A percentile compares a stretch with the other conserved stretches of the same genome.
Evolutionary conservation across 371 early-diverging fungal genomes (phyloP).

Genomic region (Lichtheimia corymbifera): DNA sequence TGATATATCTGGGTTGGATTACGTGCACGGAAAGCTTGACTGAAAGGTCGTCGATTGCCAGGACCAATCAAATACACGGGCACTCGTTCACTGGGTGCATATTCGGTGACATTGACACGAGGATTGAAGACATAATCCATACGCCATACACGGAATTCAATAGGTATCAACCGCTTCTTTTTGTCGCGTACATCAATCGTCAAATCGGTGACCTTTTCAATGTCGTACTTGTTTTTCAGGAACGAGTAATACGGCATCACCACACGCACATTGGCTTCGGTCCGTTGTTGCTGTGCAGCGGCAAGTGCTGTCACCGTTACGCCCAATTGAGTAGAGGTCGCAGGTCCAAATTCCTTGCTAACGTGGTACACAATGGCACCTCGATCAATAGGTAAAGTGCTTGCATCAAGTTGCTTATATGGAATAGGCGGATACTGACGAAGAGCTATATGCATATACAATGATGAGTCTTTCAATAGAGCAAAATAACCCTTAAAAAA

Average conservation of each 20-base stretch:
- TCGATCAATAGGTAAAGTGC: conserved; percentile 15
- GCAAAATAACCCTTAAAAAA: neutral
- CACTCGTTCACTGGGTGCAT: conserved; percentile 25
- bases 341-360: conserved; percentile 67
- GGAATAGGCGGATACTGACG: conserved; percentile 41
- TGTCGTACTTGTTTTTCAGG: conserved; percentile 40
- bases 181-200: conserved; percentile 47
- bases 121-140: conserved; percentile 23
- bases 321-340: conserved; percentile 64
- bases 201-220: conserved; percentile 35
- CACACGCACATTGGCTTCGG: conserved; percentile 48
- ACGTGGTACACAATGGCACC: conserved; percentile 60
- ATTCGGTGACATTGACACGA: conserved; percentile 13
- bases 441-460: conserved; percentile 18
- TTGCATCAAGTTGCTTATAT: conserved; percentile 51
- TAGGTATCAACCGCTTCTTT: conserved; percentile 23
- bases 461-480: neutral
- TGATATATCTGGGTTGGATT: conserved; percentile 52
- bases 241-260: conserved; percentile 64
- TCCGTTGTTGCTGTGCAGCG: conserved; percentile 53
- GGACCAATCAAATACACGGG: conserved; percentile 67
- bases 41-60: conserved; percentile 56
- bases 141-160: conserved; percentile 50
- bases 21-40: conserved; percentile 53
- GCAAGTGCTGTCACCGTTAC: conserved; percentile 61